Percentiles rank a stretch among this genome's conserved stretches.
These are phyloP conservation scores for Eucalyptus guilfoylei DNA, from an alignment of 345 rosid genomes.

Conservation along the genomic window DNA sequence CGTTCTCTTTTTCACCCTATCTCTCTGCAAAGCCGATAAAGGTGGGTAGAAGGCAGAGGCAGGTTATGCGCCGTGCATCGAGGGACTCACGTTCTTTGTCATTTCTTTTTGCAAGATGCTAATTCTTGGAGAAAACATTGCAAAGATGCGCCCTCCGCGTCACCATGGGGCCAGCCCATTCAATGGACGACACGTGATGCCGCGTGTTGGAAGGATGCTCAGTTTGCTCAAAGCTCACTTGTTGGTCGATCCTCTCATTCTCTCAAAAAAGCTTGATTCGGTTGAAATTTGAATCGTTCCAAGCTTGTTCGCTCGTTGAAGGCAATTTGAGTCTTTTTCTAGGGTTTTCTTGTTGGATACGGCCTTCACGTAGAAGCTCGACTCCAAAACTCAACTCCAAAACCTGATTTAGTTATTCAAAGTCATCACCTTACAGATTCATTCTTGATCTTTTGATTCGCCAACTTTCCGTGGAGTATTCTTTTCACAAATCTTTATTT, in stretches of 20 bases:
- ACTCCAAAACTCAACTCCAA: neutral
- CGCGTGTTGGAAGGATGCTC: no score
- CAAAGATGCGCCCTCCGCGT: no score
- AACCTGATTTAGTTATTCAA: neutral
- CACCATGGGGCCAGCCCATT: no score
- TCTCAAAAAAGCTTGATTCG: neutral
- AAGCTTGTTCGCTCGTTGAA: neutral
- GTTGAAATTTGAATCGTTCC: neutral
- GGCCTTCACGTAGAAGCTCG: neutral
- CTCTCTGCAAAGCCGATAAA: neutral
- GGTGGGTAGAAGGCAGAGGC: accelerated
- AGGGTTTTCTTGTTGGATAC: neutral
- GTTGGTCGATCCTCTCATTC: neutral
- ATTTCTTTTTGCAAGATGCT: neutral
- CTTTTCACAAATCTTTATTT: neutral
- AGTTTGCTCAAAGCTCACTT: no score
- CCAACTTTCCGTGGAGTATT: neutral
- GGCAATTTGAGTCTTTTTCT: neutral
- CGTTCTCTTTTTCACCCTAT: neutral
- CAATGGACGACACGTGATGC: no score
- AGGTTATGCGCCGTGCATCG: neutral
- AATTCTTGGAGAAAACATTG: neutral
- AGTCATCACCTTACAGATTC: neutral
- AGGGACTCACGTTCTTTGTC: neutral
- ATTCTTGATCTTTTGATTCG: neutral